Percentiles rank a stretch among this genome's conserved stretches.
phyloP scores from a whole-genome alignment of 257 asterid species.

The Buddleja alternifolia region DNA sequence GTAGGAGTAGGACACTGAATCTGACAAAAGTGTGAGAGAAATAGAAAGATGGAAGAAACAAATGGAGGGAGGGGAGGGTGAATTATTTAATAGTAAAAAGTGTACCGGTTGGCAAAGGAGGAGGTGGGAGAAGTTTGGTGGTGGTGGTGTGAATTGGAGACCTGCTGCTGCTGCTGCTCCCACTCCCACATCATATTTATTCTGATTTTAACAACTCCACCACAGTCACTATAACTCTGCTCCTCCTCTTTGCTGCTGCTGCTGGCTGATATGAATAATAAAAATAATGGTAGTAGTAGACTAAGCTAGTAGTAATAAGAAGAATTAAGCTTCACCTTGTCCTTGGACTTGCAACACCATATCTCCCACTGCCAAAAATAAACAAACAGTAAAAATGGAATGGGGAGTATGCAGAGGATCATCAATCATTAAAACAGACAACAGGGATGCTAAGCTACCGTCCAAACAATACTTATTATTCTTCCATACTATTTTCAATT shows the following conservation, averaged over 20 bases:
- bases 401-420: too few species aligned
- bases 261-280: not conserved
- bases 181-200: slow-evolving; percentile 39
- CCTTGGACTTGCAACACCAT: slow-evolving; percentile 23
- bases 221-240: too few species aligned
- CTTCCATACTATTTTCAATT: too few species aligned
- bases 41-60: not conserved
- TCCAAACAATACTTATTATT: slow-evolving; percentile 26
- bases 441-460: slow-evolving; percentile 11
- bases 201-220: too few species aligned
- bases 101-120: slow-evolving; percentile 60
- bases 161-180: slow-evolving; percentile 28
- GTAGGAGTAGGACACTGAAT: not conserved
- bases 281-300: not conserved
- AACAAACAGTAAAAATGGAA: slow-evolving; percentile 30
- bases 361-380: not conserved
- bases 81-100: not conserved
- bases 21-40: not conserved
- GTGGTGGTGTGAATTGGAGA: slow-evolving; percentile 8
- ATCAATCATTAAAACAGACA: slow-evolving; percentile 36
- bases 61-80: not conserved
- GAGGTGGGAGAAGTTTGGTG: slow-evolving; percentile 36
- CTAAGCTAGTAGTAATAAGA: too few species aligned
- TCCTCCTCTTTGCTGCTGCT: slow-evolving; percentile 3
- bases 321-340: not conserved